phyloP scores from a whole-genome alignment of 1,139 yeast genomes.

The Blastobotrys buckinghamii region DNA sequence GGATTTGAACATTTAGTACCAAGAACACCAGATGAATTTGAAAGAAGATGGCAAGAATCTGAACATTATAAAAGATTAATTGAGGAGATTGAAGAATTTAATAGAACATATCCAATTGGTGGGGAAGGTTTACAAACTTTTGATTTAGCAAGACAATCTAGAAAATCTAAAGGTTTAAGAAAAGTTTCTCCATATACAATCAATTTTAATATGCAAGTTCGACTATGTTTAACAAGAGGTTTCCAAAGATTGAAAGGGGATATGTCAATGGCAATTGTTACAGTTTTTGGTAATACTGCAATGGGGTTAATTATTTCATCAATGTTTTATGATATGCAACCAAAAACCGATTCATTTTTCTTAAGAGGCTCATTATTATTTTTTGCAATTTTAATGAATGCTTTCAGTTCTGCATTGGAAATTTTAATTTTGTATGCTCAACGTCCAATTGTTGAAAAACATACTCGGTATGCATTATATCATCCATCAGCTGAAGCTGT shows the following conservation, averaged over 20 bases:
- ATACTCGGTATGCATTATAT: slow-evolving; percentile 65
- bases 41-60: slow-evolving; percentile 58
- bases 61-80: slow-evolving; percentile 40
- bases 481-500: slow-evolving; percentile 76
- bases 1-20: slow-evolving; percentile 66
- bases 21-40: slow-evolving; percentile 62
- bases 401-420: slow-evolving; percentile 69
- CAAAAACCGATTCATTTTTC: slow-evolving; percentile 50
- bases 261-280: slow-evolving; percentile 54
- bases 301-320: slow-evolving; percentile 73
- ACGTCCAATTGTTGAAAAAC: slow-evolving; percentile 77
- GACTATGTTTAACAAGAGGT: slow-evolving; percentile 56
- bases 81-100: slow-evolving; percentile 39
- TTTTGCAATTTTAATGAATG: slow-evolving; percentile 72
- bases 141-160: slow-evolving; percentile 49
- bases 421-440: slow-evolving; percentile 64
- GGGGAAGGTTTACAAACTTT: slow-evolving; percentile 31
- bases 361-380: slow-evolving; percentile 67
- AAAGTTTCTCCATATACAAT: slow-evolving; percentile 59
- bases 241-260: slow-evolving; percentile 60
- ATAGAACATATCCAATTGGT: slow-evolving; percentile 22
- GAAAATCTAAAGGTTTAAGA: slow-evolving; percentile 47
- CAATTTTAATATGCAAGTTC: slow-evolving; percentile 58
- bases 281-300: slow-evolving; percentile 57
- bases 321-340: slow-evolving; percentile 57